Evolutionary conservation across 1,139 yeast genomes (phyloP).

Genomic region (Martiniozyma asiatica): DNA sequence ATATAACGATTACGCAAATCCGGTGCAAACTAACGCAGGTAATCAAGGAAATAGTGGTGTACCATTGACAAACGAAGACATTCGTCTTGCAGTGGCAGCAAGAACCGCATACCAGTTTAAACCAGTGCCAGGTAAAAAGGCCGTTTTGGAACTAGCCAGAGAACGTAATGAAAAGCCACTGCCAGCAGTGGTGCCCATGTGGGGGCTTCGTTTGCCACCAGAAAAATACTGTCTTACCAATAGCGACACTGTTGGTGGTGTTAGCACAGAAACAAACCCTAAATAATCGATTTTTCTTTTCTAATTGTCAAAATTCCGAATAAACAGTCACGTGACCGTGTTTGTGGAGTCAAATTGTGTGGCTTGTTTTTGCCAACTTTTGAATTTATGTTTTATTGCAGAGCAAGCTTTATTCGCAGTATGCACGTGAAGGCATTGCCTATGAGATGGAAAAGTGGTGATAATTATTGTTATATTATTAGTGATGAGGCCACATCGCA

Average conservation of each 20-base stretch:
- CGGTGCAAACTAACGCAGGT: conserved; percentile 25
- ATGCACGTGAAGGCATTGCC: conserved; percentile 80
- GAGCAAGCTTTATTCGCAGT: no score
- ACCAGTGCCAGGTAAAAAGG: conserved; percentile 86
- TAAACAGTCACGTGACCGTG: no score
- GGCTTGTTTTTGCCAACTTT: no score
- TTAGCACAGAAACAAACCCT: no score
- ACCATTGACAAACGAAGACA: conserved; percentile 72
- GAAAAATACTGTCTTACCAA: conserved; percentile 93
- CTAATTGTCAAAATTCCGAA: no score
- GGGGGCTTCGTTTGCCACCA: conserved; percentile 93
- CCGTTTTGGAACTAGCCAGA: conserved; percentile 78
- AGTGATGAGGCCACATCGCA: conserved; percentile 55
- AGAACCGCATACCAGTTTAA: conserved; percentile 89
- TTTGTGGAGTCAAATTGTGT: no score
- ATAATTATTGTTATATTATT: conserved; percentile 76
- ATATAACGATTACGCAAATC: conserved; percentile 71
- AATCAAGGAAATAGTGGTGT: conserved; percentile 29
- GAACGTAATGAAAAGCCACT: conserved; percentile 83
- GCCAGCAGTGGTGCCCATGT: conserved; percentile 85
- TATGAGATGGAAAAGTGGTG: conserved; percentile 94
- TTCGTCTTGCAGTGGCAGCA: conserved; percentile 86
- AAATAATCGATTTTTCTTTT: no score
- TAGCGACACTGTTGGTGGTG: no score
- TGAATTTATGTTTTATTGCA: no score